A percentile compares a stretch with the other conserved stretches of the same genome.
Conservation (phyloP, 768 basidiomycete genomes). For the Russula emetica region DNA sequence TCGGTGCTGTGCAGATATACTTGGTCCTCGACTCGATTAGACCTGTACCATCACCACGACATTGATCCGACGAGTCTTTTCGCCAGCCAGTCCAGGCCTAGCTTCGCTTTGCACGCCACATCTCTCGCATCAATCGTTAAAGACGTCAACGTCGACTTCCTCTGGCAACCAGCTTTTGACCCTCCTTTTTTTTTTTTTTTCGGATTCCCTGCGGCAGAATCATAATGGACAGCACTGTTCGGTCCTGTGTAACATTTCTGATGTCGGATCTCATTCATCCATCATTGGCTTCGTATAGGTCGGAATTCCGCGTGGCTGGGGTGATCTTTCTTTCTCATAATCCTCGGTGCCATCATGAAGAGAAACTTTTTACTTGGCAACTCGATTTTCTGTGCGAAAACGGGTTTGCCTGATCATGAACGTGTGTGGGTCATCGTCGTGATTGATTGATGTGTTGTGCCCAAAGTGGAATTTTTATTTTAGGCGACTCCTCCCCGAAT, state of each 20-base stretch:
- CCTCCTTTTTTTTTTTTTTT: slow-evolving; percentile 29
- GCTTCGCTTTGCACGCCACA: slow-evolving; percentile 34
- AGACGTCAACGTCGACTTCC: slow-evolving; percentile 35
- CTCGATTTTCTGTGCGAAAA: slow-evolving; percentile 48
- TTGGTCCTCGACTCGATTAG: slow-evolving; percentile 18
- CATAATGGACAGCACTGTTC: slow-evolving; percentile 45
- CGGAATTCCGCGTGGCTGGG: slow-evolving; percentile 40
- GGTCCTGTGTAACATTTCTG: slow-evolving; percentile 55
- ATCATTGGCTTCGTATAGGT: slow-evolving; percentile 45
- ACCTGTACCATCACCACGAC: slow-evolving; percentile 29
- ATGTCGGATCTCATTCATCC: slow-evolving; percentile 57
- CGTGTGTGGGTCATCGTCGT: slow-evolving; percentile 37
- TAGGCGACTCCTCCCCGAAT: slow-evolving; percentile 3
- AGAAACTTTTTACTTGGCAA: slow-evolving; percentile 40
- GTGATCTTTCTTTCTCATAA: slow-evolving; percentile 60
- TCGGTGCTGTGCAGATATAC: slow-evolving; percentile 18
- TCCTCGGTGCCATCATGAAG: slow-evolving; percentile 50
- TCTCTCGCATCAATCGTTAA: slow-evolving; percentile 36
- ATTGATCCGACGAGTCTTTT: slow-evolving; percentile 33
- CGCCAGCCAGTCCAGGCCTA: slow-evolving; percentile 29
- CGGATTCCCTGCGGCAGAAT: slow-evolving; percentile 34
- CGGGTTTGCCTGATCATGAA: slow-evolving; percentile 50
- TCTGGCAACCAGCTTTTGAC: slow-evolving; percentile 38
- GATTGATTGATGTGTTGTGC: slow-evolving; percentile 12
- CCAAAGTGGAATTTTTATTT: slow-evolving; percentile 7